A percentile compares a stretch with the other conserved stretches of the same genome.
phyloP scores from a whole-genome alignment of 768 basidiomycete genomes.

The Leccinum imitatum region DNA sequence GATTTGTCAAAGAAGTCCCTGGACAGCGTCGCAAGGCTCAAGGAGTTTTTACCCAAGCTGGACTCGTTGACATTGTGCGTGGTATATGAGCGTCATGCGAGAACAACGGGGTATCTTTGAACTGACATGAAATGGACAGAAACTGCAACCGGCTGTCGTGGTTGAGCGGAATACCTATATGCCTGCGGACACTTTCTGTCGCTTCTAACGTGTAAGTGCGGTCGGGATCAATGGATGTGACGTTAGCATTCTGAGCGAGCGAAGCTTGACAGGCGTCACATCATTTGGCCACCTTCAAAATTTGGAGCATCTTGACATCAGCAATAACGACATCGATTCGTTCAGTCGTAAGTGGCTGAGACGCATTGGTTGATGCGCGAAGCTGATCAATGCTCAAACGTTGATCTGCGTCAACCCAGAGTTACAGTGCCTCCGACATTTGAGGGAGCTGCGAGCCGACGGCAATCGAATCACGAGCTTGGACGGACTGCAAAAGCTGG shows the following conservation, averaged over 20 bases:
- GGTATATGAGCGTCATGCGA: slow-evolving; percentile 4
- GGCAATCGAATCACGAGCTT: slow-evolving; percentile 73
- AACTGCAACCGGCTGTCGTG: slow-evolving; percentile 74
- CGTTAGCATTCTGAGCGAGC: slow-evolving; percentile 17
- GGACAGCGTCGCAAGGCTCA: slow-evolving; percentile 68
- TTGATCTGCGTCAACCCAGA: slow-evolving; percentile 47
- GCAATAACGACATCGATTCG: slow-evolving; percentile 85
- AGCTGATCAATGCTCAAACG: background rate
- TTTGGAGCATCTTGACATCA: slow-evolving; percentile 88
- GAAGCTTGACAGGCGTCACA: slow-evolving; percentile 79
- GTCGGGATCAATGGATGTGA: slow-evolving; percentile 9
- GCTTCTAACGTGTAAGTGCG: slow-evolving; percentile 63
- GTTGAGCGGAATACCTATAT: slow-evolving; percentile 74
- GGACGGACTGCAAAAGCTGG: slow-evolving; percentile 77
- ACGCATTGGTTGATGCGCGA: background rate
- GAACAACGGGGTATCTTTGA: background rate
- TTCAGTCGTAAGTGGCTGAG: slow-evolving; percentile 65
- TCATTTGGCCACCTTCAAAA: slow-evolving; percentile 86
- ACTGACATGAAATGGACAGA: slow-evolving; percentile 39
- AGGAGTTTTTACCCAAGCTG: slow-evolving; percentile 86
- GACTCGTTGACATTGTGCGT: slow-evolving; percentile 77
- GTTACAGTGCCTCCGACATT: slow-evolving; percentile 76
- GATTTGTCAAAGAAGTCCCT: slow-evolving; percentile 63
- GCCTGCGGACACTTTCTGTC: slow-evolving; percentile 74
- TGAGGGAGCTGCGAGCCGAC: slow-evolving; percentile 90